These are phyloP conservation scores for Blastocystis hominis DNA, from an alignment of 352 stramenopile genomes.

Conservation along the genomic window DNA sequence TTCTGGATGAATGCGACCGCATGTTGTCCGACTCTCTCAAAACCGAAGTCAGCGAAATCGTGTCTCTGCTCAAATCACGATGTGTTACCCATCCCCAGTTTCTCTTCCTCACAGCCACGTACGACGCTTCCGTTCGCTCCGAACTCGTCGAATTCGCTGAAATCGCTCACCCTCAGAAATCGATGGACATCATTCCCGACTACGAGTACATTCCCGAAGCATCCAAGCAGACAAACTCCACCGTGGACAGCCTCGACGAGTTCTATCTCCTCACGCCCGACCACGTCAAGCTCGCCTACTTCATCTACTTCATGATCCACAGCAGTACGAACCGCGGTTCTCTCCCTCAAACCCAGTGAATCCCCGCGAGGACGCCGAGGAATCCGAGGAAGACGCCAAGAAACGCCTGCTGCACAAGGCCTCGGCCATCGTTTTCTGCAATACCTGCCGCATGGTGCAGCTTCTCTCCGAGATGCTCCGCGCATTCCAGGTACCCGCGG, in stretches of 20 bases:
- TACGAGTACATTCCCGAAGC: conserved; percentile 64
- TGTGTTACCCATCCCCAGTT: conserved; percentile 78
- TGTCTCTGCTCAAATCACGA: conserved; percentile 67
- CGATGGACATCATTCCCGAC: neutral
- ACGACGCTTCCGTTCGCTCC: conserved; percentile 82
- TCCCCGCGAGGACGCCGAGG: conserved; percentile 68
- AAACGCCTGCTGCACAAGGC: conserved; percentile 62
- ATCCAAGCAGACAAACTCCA: conserved; percentile 61
- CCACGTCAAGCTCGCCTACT: conserved; percentile 86
- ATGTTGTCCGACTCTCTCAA: conserved; percentile 76
- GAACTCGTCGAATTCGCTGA: conserved; percentile 64
- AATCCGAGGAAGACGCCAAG: conserved; percentile 63
- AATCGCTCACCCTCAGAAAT: conserved; percentile 60
- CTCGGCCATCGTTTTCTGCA: conserved; percentile 86
- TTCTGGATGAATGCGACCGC: conserved; percentile 94
- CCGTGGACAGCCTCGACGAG: conserved; percentile 75
- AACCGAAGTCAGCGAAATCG: conserved; percentile 76
- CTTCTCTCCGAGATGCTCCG: conserved; percentile 83
- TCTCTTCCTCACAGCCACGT: conserved; percentile 88
- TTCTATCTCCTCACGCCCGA: conserved; percentile 93
- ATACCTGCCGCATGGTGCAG: conserved; percentile 85
- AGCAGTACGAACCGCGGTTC: neutral
- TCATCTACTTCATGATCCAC: conserved; percentile 75
- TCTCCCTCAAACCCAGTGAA: no score
- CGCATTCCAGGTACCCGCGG: conserved; percentile 69